Base-by-base conservation (phyloP, 352 stramenopile genomes). In the Halophytophthora polymorphica region DNA sequence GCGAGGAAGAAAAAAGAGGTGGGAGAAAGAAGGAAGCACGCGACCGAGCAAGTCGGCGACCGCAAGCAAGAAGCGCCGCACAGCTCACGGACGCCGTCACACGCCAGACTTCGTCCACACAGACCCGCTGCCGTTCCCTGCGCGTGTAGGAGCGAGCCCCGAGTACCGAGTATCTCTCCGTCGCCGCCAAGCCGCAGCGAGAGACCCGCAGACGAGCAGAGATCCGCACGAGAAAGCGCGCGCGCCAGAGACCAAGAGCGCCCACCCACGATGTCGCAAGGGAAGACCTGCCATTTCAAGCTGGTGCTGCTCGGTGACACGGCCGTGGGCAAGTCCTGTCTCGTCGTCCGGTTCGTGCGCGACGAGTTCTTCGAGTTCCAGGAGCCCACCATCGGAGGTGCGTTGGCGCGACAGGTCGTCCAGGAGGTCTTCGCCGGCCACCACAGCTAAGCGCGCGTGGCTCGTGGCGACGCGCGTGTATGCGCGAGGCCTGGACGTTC, bases 291-390 rank as follows among this genome's bases (percentile, higher is more conserved):
- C 53, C 97, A 99, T 82, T 99, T 99, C 70, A 99, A 99, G 81
- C 82, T 99, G 8, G 98, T 99, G 34, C 85, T 99, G 44, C 85
- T 99, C 3, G 98, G 98, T 43, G 97, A 99, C 71, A 99, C 97
- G 33, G 97, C 95, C 37, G 98, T 99, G 18, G 98, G 98, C 43
- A 99, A 99, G 69, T 99, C 97, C 4, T 99, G 96, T 83, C 82
- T 99, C 6, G 97, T 99, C 45, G 96, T 99, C 50, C 83, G 97
- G 50, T 99, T 99, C 65, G 97, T 99, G 21, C 78, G 96, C 53
- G 97, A 99, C 74, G 96, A 99, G 69, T 99, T 99, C 76, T 99
- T 99, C 66, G 96, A 99, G 77, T 99, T 99, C 68, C 96, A 99
- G 68, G 95, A 98, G 73, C 91, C 94, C 22, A 99, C 96, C 35